phyloP scores from a whole-genome alignment of 805 yeast species.

The Metschnikowia vanudenii region DNA sequence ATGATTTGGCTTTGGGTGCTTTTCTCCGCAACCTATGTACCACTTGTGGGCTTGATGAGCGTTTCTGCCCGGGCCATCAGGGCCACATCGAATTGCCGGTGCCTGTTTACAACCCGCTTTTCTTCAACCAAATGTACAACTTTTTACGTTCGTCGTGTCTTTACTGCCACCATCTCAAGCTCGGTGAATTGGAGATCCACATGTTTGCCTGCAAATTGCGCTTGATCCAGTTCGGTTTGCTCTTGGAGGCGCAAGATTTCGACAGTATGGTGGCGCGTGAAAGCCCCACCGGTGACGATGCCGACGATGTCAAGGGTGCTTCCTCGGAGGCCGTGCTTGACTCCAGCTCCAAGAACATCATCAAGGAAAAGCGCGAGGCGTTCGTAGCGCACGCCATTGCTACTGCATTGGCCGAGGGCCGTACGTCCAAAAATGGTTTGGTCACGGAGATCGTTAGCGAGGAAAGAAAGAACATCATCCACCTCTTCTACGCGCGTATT shows the following conservation, averaged over 20 bases:
- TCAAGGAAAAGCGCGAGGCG: constrained; percentile 59
- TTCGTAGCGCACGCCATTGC: constrained; percentile 73
- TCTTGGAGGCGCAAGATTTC: constrained; percentile 71
- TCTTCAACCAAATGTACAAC: constrained; percentile 86
- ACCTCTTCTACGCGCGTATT: constrained; percentile 71
- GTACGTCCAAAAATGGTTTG: constrained; percentile 63
- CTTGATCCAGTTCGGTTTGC: constrained; percentile 83
- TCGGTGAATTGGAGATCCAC: constrained; percentile 68
- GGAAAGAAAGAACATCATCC: constrained; percentile 74
- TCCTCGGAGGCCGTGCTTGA: constrained; percentile 26
- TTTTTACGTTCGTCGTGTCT: constrained; percentile 83
- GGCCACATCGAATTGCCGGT: constrained; percentile 97
- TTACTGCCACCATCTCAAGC: constrained; percentile 83
- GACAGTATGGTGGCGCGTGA: constrained; percentile 52
- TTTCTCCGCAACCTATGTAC: constrained; percentile 84
- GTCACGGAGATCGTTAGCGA: constrained; percentile 83
- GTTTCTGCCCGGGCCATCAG: constrained; percentile 95
- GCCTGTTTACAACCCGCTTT: constrained; percentile 92
- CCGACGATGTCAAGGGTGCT: constrained; percentile 34
- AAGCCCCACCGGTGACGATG: constrained; percentile 15
- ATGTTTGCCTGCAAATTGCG: constrained; percentile 72
- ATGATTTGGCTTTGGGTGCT: constrained; percentile 95
- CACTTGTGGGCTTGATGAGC: constrained; percentile 94
- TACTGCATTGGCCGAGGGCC: constrained; percentile 72
- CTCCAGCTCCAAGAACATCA: constrained; percentile 36